These are phyloP conservation scores for Bidens hawaiensis DNA, from an alignment of 140 eudicot genomes.

Conservation along the genomic window DNA sequence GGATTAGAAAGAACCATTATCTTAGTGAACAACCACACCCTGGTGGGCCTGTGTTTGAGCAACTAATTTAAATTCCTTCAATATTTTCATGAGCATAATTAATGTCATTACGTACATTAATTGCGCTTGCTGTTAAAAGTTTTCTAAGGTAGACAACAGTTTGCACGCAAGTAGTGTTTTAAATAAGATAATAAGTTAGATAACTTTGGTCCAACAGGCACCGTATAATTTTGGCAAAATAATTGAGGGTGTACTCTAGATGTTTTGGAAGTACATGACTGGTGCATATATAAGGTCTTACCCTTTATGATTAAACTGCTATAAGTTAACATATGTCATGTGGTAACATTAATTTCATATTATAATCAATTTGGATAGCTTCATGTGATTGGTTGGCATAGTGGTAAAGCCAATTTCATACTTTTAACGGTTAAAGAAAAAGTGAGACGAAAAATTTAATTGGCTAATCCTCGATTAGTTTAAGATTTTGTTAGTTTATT, in stretches of 20 bases:
- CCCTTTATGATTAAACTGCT: background rate
- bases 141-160: slow-evolving; percentile 2
- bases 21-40: slow-evolving; percentile 26
- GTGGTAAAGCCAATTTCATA: too few species aligned
- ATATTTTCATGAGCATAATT: background rate
- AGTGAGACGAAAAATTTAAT: too few species aligned
- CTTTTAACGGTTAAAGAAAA: too few species aligned
- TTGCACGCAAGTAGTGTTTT: slow-evolving; percentile 28
- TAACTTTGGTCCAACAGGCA: slow-evolving; percentile 12
- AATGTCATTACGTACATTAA: background rate
- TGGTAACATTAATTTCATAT: background rate
- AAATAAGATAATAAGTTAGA: slow-evolving; percentile 3
- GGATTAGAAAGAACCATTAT: slow-evolving; percentile 23
- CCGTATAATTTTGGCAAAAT: slow-evolving; percentile 16
- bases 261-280: slow-evolving; percentile 10
- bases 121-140: slow-evolving; percentile 4
- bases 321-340: background rate
- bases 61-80: background rate
- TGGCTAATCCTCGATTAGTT: too few species aligned
- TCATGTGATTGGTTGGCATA: too few species aligned
- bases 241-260: slow-evolving; percentile 17
- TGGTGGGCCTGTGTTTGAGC: slow-evolving; percentile 32
- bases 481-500: too few species aligned
- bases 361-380: too few species aligned
- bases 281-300: background rate